Conservation (phyloP, 805 yeast genomes). For the Ascoidea asiatica region DNA sequence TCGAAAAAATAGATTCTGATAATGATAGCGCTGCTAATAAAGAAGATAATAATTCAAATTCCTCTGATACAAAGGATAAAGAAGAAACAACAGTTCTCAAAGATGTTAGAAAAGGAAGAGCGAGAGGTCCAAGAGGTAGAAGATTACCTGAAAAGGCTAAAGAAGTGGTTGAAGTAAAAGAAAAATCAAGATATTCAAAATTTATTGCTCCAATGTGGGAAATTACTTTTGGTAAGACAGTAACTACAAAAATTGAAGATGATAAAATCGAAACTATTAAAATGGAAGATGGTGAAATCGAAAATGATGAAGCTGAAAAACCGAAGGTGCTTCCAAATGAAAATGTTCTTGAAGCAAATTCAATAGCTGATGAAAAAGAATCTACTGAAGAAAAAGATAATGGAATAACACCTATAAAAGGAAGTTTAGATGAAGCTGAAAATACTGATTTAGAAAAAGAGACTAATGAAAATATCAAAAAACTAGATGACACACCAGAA, state of each 20-base stretch:
- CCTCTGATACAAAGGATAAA: too few relatives aligned
- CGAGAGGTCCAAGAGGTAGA: constrained; percentile 64
- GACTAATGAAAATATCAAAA: too few relatives aligned
- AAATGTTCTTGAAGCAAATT: not conserved
- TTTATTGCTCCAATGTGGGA: not conserved
- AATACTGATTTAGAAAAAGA: too few relatives aligned
- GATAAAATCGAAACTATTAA: not conserved
- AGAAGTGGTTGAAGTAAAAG: constrained; percentile 15
- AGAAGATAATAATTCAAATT: constrained; percentile 2
- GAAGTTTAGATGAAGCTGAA: too few relatives aligned
- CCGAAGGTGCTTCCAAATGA: constrained; percentile 1
- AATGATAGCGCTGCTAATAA: not conserved
- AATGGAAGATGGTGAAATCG: constrained; percentile 4
- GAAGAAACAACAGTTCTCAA: constrained; percentile 9
- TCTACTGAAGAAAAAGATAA: too few relatives aligned
- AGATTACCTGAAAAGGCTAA: constrained; percentile 47
- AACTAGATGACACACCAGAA: too few relatives aligned
- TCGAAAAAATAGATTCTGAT: not conserved
- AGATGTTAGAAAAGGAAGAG: constrained; percentile 36
- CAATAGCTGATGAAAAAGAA: not conserved
- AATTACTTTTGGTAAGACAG: not conserved
- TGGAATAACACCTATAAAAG: too few relatives aligned
- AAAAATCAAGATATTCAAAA: not conserved
- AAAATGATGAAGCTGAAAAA: constrained; percentile 8
- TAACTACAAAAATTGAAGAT: not conserved